These are phyloP conservation scores for Phytopythium helicoides DNA, from an alignment of 352 stramenopile genomes.

Conservation along the genomic window DNA sequence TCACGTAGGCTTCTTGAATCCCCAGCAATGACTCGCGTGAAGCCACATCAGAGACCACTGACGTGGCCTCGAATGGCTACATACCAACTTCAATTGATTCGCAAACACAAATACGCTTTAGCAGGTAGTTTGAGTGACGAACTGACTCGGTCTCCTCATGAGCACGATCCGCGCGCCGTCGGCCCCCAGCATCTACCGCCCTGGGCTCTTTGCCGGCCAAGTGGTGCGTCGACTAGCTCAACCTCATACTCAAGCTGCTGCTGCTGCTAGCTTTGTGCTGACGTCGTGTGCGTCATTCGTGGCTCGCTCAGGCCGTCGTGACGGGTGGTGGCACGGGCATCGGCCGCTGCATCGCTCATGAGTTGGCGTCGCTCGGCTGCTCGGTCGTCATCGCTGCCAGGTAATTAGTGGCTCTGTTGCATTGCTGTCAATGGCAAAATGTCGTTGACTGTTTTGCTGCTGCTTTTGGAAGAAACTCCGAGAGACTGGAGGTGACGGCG, in stretches of 20 bases:
- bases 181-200: conserved; percentile 45
- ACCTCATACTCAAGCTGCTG: neutral
- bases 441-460: neutral
- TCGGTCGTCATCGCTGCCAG: conserved; percentile 65
- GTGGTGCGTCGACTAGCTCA: conserved; percentile 29
- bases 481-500: conserved; percentile 48
- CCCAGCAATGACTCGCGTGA: too few relatives aligned
- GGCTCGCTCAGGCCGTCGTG: conserved; percentile 42
- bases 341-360: conserved; percentile 66
- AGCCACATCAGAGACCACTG: too few relatives aligned
- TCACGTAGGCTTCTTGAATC: too few relatives aligned
- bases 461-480: conserved; percentile 34
- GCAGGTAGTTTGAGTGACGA: too few relatives aligned
- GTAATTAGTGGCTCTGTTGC: conserved; percentile 10
- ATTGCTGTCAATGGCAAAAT: neutral
- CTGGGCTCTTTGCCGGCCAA: conserved; percentile 58
- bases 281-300: conserved; percentile 3
- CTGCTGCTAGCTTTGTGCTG: too few relatives aligned
- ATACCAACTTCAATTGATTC: too few relatives aligned
- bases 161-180: conserved; percentile 25
- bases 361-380: conserved; percentile 67
- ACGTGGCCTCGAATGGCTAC: too few relatives aligned
- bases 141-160: neutral
- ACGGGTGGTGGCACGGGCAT: conserved; percentile 82
- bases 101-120: too few relatives aligned